Evolutionary conservation across 495 filamentous ascomycete species (phyloP).

Genomic region (Pyrenopolyporus hunteri): DNA sequence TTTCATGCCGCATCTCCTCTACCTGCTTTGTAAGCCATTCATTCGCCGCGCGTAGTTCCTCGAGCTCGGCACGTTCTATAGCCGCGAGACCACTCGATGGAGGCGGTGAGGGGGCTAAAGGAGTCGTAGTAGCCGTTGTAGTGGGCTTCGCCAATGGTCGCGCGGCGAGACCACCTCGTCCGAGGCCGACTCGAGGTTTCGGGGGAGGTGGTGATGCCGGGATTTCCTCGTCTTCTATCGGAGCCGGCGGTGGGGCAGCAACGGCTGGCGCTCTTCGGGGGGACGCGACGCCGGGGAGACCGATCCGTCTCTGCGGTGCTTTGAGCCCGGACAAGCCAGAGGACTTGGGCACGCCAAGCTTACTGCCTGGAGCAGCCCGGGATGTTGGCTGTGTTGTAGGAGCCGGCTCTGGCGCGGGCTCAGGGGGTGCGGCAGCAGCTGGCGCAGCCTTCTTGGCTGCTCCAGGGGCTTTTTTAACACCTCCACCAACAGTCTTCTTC

Average conservation of each 20-base stretch:
- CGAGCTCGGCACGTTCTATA: constrained; percentile 84
- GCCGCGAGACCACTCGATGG: constrained; percentile 66
- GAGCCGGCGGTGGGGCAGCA: constrained; percentile 54
- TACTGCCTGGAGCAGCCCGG: constrained; percentile 66
- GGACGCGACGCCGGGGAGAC: constrained; percentile 62
- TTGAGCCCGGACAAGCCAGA: constrained; percentile 72
- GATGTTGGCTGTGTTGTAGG: constrained; percentile 64
- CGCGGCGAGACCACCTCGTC: constrained; percentile 80
- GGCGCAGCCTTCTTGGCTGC: constrained; percentile 54
- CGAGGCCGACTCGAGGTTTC: constrained; percentile 70
- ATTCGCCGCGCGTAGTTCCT: constrained; percentile 82
- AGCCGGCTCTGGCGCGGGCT: constrained; percentile 50
- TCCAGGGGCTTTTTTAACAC: constrained; percentile 47
- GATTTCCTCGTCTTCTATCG: constrained; percentile 64
- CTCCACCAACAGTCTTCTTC: constrained; percentile 55
- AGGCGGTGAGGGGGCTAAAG: constrained; percentile 53
- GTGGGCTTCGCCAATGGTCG: constrained; percentile 84
- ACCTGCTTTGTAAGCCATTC: constrained; percentile 72
- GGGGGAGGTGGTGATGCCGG: constrained; percentile 61
- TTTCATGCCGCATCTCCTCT: constrained; percentile 78
- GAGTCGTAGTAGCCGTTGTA: constrained; percentile 45
- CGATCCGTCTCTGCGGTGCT: constrained; percentile 67
- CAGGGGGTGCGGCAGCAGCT: constrained; percentile 48
- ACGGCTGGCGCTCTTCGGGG: constrained; percentile 69
- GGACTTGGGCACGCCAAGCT: constrained; percentile 68